Percentiles rank a stretch among this genome's conserved stretches.
These are phyloP conservation scores for Suillus decipiens DNA, from an alignment of 768 basidiomycete genomes.

Conservation along the genomic window DNA sequence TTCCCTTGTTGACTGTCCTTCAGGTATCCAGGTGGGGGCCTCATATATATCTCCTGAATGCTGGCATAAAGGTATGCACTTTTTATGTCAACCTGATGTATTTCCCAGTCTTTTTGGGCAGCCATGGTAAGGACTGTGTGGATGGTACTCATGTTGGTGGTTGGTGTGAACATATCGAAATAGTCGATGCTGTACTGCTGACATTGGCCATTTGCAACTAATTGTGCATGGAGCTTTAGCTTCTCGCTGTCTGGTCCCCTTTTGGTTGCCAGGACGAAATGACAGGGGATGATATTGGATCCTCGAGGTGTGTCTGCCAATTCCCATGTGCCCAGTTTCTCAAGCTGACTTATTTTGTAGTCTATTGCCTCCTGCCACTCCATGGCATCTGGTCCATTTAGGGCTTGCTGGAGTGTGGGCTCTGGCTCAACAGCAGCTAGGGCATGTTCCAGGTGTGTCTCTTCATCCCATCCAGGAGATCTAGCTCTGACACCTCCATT, in stretches of 20 bases:
- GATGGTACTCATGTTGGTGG: conserved; percentile 11
- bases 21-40: conserved; percentile 34
- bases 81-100: conserved; percentile 18
- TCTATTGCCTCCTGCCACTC: conserved; percentile 12
- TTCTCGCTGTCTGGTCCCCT: neutral
- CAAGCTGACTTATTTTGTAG: conserved; percentile 18
- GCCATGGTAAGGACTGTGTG: conserved; percentile 12
- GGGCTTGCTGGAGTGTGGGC: conserved; percentile 2
- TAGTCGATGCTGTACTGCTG: conserved; percentile 20
- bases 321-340: conserved; percentile 30
- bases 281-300: conserved; percentile 29
- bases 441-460: neutral
- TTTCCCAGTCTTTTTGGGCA: conserved; percentile 8
- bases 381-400: neutral
- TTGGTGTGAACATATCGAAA: conserved; percentile 18
- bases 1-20: conserved; percentile 21
- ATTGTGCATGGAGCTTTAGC: neutral
- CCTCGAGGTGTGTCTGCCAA: conserved; percentile 24
- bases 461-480: neutral
- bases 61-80: conserved; percentile 20
- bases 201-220: neutral
- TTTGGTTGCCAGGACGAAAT: conserved; percentile 1
- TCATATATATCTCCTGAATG: conserved; percentile 38
- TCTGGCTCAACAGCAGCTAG: neutral
- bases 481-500: too few relatives aligned